Conservation (phyloP, 306 rosid genomes). For the Sophora flavescens region DNA sequence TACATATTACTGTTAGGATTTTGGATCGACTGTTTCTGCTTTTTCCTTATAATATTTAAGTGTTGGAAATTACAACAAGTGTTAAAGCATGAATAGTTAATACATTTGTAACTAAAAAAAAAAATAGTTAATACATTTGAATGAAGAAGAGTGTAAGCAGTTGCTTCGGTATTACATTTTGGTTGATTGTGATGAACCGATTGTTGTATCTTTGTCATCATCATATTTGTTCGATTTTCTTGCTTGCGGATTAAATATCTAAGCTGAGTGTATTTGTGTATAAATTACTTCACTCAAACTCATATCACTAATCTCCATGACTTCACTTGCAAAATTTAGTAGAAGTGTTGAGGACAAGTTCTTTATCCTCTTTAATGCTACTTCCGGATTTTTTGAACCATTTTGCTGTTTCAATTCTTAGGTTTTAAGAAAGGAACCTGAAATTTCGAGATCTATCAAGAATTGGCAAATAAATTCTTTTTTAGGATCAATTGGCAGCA, state of each 20-base stretch:
- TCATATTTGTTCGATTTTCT: not conserved
- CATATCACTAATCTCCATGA: not conserved
- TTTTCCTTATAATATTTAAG: too few relatives aligned
- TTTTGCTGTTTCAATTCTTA: constrained; percentile 33
- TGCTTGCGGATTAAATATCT: not conserved
- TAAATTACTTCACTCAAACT: constrained; percentile 7
- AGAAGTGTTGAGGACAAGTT: not conserved
- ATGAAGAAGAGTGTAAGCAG: not conserved
- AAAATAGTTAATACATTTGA: not conserved
- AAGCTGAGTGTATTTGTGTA: not conserved
- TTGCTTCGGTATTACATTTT: not conserved
- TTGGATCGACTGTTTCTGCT: not conserved
- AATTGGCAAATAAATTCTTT: constrained; percentile 35
- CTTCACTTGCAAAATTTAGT: not conserved
- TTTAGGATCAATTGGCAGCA: constrained; percentile 31
- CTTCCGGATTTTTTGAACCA: constrained; percentile 5
- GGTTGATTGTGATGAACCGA: constrained; percentile 8
- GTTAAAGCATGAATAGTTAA: not conserved
- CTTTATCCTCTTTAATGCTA: not conserved
- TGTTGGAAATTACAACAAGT: not conserved
- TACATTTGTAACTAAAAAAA: too few relatives aligned
- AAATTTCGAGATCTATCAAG: constrained; percentile 44
- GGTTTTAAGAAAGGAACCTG: constrained; percentile 51
- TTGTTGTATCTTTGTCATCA: not conserved
- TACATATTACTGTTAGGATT: constrained; percentile 3